Conservation (phyloP, 768 basidiomycete genomes). For the Mycena sanguinolenta region DNA sequence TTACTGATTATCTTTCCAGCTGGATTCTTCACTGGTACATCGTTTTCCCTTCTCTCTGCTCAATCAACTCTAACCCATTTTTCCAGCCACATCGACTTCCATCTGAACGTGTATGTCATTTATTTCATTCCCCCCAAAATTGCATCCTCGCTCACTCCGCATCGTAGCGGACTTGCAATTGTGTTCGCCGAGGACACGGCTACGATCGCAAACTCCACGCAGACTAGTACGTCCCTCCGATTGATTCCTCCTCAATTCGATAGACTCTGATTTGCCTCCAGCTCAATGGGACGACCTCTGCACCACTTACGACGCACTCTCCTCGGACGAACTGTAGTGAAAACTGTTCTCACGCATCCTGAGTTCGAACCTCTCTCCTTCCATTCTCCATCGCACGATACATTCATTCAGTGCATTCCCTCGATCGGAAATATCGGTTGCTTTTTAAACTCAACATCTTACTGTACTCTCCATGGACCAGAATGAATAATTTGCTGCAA, state of each 20-base stretch:
- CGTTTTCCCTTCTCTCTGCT: no score
- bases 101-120: slow-evolving; percentile 15
- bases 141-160: not conserved
- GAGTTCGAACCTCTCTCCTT: no score
- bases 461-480: no score
- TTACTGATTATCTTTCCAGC: not conserved
- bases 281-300: slow-evolving; percentile 17
- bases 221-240: not conserved
- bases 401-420: no score
- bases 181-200: slow-evolving; percentile 20
- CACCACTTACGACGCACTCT: slow-evolving; percentile 16
- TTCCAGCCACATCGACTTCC: slow-evolving; percentile 28
- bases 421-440: no score
- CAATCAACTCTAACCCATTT: not conserved
- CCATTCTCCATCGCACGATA: no score
- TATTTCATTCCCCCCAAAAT: no score
- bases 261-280: not conserved
- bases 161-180: slow-evolving; percentile 9
- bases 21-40: slow-evolving; percentile 23
- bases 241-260: no score
- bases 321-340: not conserved
- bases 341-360: no score
- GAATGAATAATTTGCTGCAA: no score
- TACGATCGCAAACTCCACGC: not conserved
- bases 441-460: no score